Evolutionary conservation across 2,329 filamentous ascomycete species (phyloP), one percentile per base, ranked within the genome.

Genomic region (Sporothrix sp.): DNA sequence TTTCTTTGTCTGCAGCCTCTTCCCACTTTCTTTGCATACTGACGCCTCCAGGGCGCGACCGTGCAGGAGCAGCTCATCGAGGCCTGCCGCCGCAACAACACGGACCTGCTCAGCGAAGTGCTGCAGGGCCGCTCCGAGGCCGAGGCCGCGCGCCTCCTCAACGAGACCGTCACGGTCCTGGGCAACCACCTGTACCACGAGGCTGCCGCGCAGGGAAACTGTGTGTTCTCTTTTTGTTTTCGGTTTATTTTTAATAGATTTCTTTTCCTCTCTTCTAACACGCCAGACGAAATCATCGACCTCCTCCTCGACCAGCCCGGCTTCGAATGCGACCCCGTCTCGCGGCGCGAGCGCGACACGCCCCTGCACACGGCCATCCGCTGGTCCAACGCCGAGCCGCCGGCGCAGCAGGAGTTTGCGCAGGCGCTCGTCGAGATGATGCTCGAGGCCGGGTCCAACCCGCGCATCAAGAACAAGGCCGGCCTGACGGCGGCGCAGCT

Each of bases 71-170:
- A 87, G 62, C 79, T 97, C 60, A 81, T 97, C 68, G 91, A 95
- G 72, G 87, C 93, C 61, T 95, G 87, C 71, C 87, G 91, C 55
- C 81, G 89, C 63, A 91, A 97, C 76, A 96, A 97, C 70, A 82
- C 82, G 58, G 84, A 91, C 49, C 81, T 97, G 54, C 80, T 97
- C 51, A 70, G 78, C 60, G 84, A 93, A 61, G 77, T 90, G 52
- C 75, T 96, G 58, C 69, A 76, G 37, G 70, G 71, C 57, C 77
- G 78, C 57, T 68, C 71, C 52, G 80, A 83, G 50, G 75, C 79
- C 53, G 75, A 85, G 61, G 80, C 87, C 54, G 82, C 89, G 30
- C 66, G 78, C 46, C 81, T 95, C 58, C 81, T 98, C 65, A 98
- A 98, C 73, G 77, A 79, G 43, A 87, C 90, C 46, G 85, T 80